Percentiles rank a stretch among this genome's conserved stretches.
Conservation (phyloP, 192 early-diverging fungal species). For the Linnemannia hyalina region DNA sequence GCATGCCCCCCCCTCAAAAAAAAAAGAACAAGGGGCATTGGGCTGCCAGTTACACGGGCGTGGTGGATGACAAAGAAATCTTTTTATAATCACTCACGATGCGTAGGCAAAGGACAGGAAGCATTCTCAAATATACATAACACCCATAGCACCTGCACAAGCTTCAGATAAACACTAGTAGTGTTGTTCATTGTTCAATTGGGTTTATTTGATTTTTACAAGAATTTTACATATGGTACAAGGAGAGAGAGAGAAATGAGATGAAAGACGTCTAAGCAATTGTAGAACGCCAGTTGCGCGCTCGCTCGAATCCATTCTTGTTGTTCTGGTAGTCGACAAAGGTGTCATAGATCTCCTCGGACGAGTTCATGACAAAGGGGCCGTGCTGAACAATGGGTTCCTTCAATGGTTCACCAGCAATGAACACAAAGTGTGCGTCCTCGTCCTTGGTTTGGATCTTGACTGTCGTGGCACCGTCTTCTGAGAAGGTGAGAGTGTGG, state of each 20-base stretch:
- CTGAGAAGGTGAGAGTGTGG: slow-evolving; percentile 35
- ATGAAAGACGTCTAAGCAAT: not conserved
- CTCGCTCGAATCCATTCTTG: slow-evolving; percentile 78
- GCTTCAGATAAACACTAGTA: too few species aligned
- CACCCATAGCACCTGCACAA: too few species aligned
- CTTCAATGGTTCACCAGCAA: slow-evolving; percentile 63
- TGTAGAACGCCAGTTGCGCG: slow-evolving; percentile 60
- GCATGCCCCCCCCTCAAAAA: too few species aligned
- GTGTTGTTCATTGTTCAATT: too few species aligned
- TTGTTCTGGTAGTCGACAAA: slow-evolving; percentile 72
- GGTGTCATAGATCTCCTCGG: slow-evolving; percentile 68
- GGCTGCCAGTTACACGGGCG: too few species aligned
- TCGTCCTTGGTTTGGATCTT: slow-evolving; percentile 44
- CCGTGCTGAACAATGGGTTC: slow-evolving; percentile 71
- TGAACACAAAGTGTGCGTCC: slow-evolving; percentile 47
- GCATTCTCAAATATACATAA: too few species aligned
- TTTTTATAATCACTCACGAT: too few species aligned
- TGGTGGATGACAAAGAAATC: too few species aligned
- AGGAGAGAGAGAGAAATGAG: not conserved
- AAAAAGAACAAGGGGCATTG: too few species aligned
- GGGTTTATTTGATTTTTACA: too few species aligned
- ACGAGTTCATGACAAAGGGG: slow-evolving; percentile 78
- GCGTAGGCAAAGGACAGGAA: too few species aligned
- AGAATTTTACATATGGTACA: slow-evolving; percentile 48
- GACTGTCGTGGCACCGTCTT: slow-evolving; percentile 32